Evolutionary conservation across 1,284 basidiomycete genomes (phyloP).

Genomic region (Malassezia globosa): DNA sequence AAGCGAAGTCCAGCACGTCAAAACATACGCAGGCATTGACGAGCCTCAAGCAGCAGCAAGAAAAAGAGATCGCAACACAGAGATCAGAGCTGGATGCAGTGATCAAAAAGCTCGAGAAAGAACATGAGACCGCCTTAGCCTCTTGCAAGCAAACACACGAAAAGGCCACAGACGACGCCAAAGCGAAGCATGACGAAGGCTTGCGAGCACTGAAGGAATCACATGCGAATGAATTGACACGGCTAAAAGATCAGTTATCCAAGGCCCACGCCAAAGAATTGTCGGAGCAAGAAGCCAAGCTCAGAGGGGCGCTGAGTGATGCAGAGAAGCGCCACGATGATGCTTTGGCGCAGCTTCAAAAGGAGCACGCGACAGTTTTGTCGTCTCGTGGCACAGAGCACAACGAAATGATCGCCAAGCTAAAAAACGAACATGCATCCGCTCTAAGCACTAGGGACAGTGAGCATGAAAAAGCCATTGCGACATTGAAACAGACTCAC

Average conservation of each 20-base stretch:
- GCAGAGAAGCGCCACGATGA: no score
- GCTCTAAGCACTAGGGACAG: no score
- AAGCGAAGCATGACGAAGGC: not conserved
- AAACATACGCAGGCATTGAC: not conserved
- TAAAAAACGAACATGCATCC: not conserved
- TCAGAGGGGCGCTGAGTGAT: no score
- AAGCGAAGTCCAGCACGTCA: no score
- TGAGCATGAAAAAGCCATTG: not conserved
- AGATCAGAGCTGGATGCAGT: not conserved
- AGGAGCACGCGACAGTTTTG: not conserved
- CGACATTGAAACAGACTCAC: not conserved
- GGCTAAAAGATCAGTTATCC: not conserved
- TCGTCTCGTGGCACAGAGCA: not conserved
- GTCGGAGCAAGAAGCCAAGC: not conserved
- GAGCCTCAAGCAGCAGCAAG: not conserved
- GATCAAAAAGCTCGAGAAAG: not conserved
- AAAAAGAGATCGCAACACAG: not conserved
- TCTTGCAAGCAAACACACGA: constrained; percentile 2
- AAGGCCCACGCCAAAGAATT: not conserved
- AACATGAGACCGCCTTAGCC: constrained; percentile 3
- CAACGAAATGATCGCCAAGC: not conserved
- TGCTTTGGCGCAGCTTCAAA: not conserved
- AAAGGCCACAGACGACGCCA: not conserved
- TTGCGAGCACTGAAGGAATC: not conserved
- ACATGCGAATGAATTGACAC: not conserved